phyloP scores from a whole-genome alignment of 352 stramenopile genomes.

The Pseudoperonospora humuli region DNA sequence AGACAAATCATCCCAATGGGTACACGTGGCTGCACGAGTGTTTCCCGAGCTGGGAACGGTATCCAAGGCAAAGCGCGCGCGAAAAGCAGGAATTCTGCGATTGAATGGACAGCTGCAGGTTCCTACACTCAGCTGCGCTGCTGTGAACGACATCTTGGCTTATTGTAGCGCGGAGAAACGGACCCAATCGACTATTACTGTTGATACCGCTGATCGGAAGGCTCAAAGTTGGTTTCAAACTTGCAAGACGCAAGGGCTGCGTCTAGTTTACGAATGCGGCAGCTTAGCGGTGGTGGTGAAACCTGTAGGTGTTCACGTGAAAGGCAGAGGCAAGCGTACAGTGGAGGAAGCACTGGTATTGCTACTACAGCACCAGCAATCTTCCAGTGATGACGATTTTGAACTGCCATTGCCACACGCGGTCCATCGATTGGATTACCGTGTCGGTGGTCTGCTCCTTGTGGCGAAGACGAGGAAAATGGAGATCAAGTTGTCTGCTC shows the following conservation, averaged over 20 bases:
- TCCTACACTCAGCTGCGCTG: conserved; percentile 24
- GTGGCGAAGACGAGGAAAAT: conserved; percentile 45
- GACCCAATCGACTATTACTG: background rate
- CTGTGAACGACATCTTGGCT: conserved; percentile 26
- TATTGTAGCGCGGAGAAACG: conserved; percentile 17
- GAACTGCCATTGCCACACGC: conserved; percentile 28
- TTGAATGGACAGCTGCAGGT: conserved; percentile 36
- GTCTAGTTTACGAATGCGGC: conserved; percentile 40
- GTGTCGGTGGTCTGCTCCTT: conserved; percentile 51
- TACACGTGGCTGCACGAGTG: conserved; percentile 40
- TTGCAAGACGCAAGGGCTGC: conserved; percentile 46
- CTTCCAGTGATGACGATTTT: conserved; percentile 2
- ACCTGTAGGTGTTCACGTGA: conserved; percentile 54
- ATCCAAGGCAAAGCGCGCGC: conserved; percentile 62
- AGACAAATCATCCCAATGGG: conserved; percentile 26
- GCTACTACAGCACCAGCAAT: conserved; percentile 18
- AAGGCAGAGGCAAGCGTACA: conserved; percentile 39
- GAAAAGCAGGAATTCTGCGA: conserved; percentile 25
- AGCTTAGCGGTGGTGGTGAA: conserved; percentile 49
- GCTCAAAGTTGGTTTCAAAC: conserved; percentile 24
- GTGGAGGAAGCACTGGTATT: conserved; percentile 38
- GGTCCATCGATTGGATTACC: conserved; percentile 54
- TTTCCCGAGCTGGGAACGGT: conserved; percentile 39
- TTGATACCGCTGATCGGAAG: background rate
- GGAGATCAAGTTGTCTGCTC: conserved; percentile 33